Evolutionary conservation across 2,329 filamentous ascomycete species (phyloP), one percentile per base, ranked within the genome.

Genomic region (Sporothrix variecibatus): DNA sequence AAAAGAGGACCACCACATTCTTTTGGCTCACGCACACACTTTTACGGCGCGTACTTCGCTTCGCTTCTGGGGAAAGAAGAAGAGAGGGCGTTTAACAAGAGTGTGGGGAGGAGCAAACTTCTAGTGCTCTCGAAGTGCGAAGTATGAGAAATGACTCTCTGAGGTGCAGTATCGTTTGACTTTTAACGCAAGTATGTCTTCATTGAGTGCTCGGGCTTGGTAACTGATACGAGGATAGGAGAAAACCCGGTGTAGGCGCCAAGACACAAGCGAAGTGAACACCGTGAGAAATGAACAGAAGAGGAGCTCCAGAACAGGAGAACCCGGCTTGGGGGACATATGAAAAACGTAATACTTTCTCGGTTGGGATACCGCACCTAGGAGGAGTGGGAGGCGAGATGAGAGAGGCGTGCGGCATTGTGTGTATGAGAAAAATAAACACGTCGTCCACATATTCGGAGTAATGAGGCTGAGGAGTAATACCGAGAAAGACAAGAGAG

Each of bases 391-490:
- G 7, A 31, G 9, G 12, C 56, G 40, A 43, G 40, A 58, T 53
- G 26, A 58, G 6, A 31, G 15, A 58, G 12, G 31, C 26, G 56
- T 15, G 12, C 11, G n/a, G n/a, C n/a, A n/a, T n/a, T n/a, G n/a
- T n/a, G n/a, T n/a, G n/a, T n/a, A n/a, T n/a, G 26, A 34, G 7
- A n/a, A 38, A 9, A n/a, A 23, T 34, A 23, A n/a, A 9, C 6
- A 26, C 7, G 20, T 23, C 4, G n/a, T 53, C 49, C 17, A 49
- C 5, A 49, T 46, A 15, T 49, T 23, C 34, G 20, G 34, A 3
- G 60, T 40, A 64, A 40, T 64, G 60, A 64, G 60, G 60, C 60
- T 64, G 60, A 64, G 20, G 40, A 40, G 34, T 40, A 64, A 40
- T 64, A n/a, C 34, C 60, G 34, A 64, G 60, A 2, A 12, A n/a